These are phyloP conservation scores for Panicum virgatum DNA, from an alignment of 202 grass and related monocot species.

Conservation along the genomic window DNA sequence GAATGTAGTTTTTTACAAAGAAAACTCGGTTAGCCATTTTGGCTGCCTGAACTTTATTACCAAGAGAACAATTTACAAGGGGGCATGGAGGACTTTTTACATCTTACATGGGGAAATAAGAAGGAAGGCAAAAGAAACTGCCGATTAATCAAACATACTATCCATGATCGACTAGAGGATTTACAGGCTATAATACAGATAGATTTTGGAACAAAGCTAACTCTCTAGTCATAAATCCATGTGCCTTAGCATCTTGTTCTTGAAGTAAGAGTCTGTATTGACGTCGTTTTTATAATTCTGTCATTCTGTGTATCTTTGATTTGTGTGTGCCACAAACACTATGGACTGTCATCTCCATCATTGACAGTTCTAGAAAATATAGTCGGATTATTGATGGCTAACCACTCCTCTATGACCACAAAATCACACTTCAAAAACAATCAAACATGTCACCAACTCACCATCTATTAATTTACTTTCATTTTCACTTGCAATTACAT, in stretches of 20 bases:
- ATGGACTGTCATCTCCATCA: slow-evolving; percentile 6
- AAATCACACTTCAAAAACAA: slow-evolving; percentile 11
- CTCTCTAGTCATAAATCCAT: neutral
- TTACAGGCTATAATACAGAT: neutral
- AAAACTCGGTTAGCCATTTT: too few species aligned
- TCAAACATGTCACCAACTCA: slow-evolving; percentile 5
- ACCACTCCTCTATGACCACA: slow-evolving; percentile 15
- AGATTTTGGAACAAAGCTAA: neutral
- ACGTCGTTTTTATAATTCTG: neutral
- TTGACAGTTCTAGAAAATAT: slow-evolving; percentile 1
- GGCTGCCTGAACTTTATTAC: too few species aligned
- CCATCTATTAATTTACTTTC: neutral
- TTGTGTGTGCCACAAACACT: neutral
- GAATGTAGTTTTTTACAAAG: too few species aligned
- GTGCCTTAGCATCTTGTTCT: neutral
- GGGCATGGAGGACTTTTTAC: neutral
- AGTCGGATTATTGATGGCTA: slow-evolving; percentile 5
- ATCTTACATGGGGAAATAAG: neutral
- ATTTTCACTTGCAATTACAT: neutral
- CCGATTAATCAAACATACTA: neutral
- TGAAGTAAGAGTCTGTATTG: neutral
- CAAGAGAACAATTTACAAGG: too few species aligned
- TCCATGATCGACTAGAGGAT: neutral
- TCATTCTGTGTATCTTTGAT: neutral
- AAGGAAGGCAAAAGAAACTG: neutral